Conservation (phyloP, 2,329 filamentous ascomycete genomes). For the Fonsecaea pedrosoi region DNA sequence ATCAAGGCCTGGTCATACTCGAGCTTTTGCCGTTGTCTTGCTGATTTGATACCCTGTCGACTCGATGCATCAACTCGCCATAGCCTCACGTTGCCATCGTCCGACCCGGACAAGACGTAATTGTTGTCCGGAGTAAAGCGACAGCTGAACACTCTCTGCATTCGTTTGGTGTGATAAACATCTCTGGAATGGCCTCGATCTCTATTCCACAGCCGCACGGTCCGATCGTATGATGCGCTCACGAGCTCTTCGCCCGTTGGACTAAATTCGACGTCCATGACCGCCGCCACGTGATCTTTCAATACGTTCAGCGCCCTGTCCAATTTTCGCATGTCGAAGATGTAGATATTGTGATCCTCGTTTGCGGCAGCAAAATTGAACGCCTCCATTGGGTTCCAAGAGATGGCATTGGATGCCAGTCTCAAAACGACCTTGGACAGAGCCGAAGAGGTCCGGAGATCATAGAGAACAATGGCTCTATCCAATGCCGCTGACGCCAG, state of each 20-base stretch:
- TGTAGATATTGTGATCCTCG: conserved; percentile 90
- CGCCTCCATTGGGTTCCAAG: conserved; percentile 96
- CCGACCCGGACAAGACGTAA: conserved; percentile 87
- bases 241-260: conserved; percentile 95
- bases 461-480: conserved; percentile 86
- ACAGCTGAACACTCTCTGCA: conserved; percentile 90
- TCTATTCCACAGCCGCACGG: conserved; percentile 82
- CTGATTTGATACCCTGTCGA: conserved; percentile 82
- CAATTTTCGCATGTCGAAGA: conserved; percentile 95
- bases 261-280: conserved; percentile 96
- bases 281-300: conserved; percentile 87
- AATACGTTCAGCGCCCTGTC: conserved; percentile 86
- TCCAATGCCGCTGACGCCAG: conserved; percentile 85
- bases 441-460: conserved; percentile 84
- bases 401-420: conserved; percentile 80
- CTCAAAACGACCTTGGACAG: conserved; percentile 80
- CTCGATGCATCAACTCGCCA: conserved; percentile 89
- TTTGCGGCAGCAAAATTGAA: conserved; percentile 94
- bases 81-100: conserved; percentile 88
- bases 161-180: conserved; percentile 95
- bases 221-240: conserved; percentile 86
- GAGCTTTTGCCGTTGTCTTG: conserved; percentile 81
- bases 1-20: conserved; percentile 90
- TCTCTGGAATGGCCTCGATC: conserved; percentile 84
- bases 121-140: conserved; percentile 87